Evolutionary conservation across 345 rosid species (phyloP).

Genomic region (Lepidium africanum): DNA sequence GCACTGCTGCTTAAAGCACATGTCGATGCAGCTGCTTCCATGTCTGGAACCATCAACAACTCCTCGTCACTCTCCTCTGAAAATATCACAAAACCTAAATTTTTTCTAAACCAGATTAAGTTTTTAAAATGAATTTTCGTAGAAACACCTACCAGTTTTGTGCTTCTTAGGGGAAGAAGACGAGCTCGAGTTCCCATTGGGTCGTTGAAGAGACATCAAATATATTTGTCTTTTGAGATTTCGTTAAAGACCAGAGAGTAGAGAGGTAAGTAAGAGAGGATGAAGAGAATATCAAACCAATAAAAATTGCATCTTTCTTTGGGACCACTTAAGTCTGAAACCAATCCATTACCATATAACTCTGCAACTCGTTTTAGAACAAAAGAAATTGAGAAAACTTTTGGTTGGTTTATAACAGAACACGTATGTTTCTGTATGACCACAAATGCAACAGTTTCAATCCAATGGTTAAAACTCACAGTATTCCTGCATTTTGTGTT

Average conservation of each 20-base stretch:
- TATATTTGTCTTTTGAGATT: conserved; percentile 2
- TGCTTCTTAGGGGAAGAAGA: conserved; percentile 19
- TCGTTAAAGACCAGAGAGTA: not conserved
- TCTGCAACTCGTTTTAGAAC: conserved; percentile 9
- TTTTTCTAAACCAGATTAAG: not conserved
- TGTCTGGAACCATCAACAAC: conserved; percentile 58
- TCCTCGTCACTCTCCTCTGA: conserved; percentile 67
- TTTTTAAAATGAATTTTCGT: not conserved
- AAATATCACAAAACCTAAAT: not conserved
- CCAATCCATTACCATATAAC: not conserved
- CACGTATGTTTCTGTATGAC: conserved; percentile 22
- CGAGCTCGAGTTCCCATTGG: conserved; percentile 23
- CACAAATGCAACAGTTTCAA: conserved; percentile 15
- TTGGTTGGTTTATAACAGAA: conserved; percentile 22
- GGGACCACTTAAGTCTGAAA: conserved; percentile 14
- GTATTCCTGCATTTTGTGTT: not conserved
- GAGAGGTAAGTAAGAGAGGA: not conserved
- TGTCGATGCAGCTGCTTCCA: conserved; percentile 38
- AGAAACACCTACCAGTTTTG: conserved; percentile 4
- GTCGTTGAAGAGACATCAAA: conserved; percentile 31
- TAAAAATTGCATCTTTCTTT: not conserved
- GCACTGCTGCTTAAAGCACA: conserved; percentile 13
- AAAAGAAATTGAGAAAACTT: not conserved
- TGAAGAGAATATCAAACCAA: conserved; percentile 13
- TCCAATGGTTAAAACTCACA: conserved; percentile 9